Base-by-base conservation (phyloP, 805 yeast genomes). In the Peterozyma xylosa region DNA sequence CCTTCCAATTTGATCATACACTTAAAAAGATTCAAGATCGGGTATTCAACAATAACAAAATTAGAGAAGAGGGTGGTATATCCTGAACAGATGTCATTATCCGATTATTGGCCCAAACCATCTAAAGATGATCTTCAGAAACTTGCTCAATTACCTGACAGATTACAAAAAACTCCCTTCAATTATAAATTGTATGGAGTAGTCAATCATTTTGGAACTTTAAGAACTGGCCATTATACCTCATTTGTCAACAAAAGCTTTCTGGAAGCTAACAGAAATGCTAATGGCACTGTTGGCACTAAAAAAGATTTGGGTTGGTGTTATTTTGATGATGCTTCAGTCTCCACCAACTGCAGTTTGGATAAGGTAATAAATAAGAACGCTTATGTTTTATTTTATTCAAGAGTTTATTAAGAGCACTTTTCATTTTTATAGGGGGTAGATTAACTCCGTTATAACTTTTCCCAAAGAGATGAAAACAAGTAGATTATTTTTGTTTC, bases 211-310 rank as follows among this genome's bases (percentile, higher is more conserved):
- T 79, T 66, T 48, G 97, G 97, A 11, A 80, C 84, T 35, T 68
- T 90, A 34, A 75, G 80, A 36, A 85, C 90, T 9, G 97, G 97
- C 0, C 97, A 90, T 61, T 90, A 90, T 61, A 90, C 96, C 0
- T 67, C 95, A 1, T 86, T 70, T 56, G 91, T 86, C 4, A 58
- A 59, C 16, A 62, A 56, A 9, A 32, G 34, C 15, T 11, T 11
- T 5, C 5, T 32, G 34, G 15, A 14, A 9, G 5, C 39, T 5
- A 30, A 30, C 3, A 16, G 17, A 9, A 13, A 10, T 5, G 39
- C 27, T 35, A 66, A 67, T 44, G 83, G 80, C 1, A 7, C 7
- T 21, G 7, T 21, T 21, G 27, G 27, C 7, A 21, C 27, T 21
- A 21, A 21, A 21, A 21, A 7, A 21, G 7, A 21, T 21, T 7